A percentile compares a stretch with the other conserved stretches of the same genome.
phyloP scores from a whole-genome alignment of 495 filamentous ascomycete species.

The Lasiosphaeria hispida region DNA sequence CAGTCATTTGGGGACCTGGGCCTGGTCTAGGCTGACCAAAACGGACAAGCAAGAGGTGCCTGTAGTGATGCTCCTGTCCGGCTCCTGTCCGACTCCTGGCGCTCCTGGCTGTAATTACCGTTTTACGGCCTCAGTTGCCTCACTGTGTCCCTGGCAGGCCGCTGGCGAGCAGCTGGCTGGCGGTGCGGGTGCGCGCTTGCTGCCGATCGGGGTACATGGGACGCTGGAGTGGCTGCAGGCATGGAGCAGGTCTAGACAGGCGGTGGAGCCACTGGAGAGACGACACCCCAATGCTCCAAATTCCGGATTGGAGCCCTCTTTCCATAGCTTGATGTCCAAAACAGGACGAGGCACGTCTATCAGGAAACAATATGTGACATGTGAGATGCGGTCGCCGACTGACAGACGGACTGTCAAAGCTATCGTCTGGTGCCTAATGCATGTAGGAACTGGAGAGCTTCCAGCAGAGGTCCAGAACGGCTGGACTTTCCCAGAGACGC shows the following conservation, averaged over 20 bases:
- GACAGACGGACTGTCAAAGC: no score
- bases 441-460: no score
- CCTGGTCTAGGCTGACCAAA: neutral
- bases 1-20: no score
- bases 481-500: no score
- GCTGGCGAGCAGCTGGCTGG: neutral
- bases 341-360: no score
- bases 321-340: neutral
- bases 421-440: no score
- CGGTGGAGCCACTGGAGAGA: neutral
- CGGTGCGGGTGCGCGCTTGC: neutral
- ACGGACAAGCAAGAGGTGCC: neutral
- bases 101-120: neutral
- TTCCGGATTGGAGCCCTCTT: neutral
- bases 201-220: neutral
- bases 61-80: neutral
- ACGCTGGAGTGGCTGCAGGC: neutral
- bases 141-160: no score
- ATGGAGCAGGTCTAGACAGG: no score
- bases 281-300: neutral
- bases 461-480: no score
- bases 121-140: neutral
- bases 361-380: no score
- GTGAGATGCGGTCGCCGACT: no score
- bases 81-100: no score